Conservation (phyloP, 768 basidiomycete species). For the Russula compacta region DNA sequence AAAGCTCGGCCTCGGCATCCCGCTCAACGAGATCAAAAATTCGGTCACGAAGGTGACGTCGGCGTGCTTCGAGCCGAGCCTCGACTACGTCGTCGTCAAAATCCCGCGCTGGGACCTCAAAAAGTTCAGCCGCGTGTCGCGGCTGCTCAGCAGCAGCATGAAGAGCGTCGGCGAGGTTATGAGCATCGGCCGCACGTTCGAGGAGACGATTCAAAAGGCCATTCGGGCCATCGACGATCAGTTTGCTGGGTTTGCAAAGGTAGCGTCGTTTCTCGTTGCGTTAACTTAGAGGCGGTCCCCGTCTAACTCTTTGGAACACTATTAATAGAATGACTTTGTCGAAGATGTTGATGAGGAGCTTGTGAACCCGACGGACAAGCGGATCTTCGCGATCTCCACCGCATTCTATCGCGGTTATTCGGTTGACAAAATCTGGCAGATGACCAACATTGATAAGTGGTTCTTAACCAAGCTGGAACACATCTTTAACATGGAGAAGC, state of each 20-base stretch:
- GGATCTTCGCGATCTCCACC: slow-evolving; percentile 91
- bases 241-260: slow-evolving; percentile 88
- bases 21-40: slow-evolving; percentile 96
- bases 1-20: slow-evolving; percentile 94
- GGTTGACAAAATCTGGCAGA: slow-evolving; percentile 93
- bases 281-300: background rate
- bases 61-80: slow-evolving; percentile 95
- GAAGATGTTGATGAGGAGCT: slow-evolving; percentile 92
- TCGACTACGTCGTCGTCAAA: slow-evolving; percentile 98
- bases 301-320: background rate
- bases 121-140: slow-evolving; percentile 93
- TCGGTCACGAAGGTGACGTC: slow-evolving; percentile 93
- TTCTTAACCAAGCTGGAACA: slow-evolving; percentile 85
- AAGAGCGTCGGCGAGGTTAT: slow-evolving; percentile 99
- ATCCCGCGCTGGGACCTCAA: slow-evolving; percentile 99
- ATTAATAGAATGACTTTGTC: slow-evolving; percentile 66
- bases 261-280: slow-evolving; percentile 23
- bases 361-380: slow-evolving; percentile 90
- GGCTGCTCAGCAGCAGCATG: slow-evolving; percentile 89
- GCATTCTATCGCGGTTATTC: slow-evolving; percentile 90
- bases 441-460: slow-evolving; percentile 99
- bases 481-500: slow-evolving; percentile 74
- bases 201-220: slow-evolving; percentile 98
- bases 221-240: slow-evolving; percentile 94
- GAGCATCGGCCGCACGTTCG: slow-evolving; percentile 97